Conservation (phyloP, 2,329 filamentous ascomycete genomes). For the Fusarium humuli region DNA sequence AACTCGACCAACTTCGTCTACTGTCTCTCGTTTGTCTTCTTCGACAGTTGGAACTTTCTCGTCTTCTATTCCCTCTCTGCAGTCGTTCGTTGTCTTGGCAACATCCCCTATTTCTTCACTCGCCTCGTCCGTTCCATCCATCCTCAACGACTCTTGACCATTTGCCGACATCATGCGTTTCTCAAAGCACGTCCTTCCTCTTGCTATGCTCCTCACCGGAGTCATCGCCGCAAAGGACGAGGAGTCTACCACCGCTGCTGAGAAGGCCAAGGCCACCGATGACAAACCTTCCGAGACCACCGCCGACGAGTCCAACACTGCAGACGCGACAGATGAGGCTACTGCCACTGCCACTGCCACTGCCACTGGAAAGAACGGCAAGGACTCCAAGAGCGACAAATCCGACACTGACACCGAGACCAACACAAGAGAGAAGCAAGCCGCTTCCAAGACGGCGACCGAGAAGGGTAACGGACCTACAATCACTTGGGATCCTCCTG, state of each 20-base stretch:
- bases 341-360: slow-evolving; percentile 31
- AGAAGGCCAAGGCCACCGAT: slow-evolving; percentile 29
- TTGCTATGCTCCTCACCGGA: slow-evolving; percentile 41
- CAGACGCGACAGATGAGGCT: slow-evolving; percentile 26
- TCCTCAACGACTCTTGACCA: background rate
- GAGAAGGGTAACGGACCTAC: slow-evolving; percentile 19
- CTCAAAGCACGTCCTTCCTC: slow-evolving; percentile 44
- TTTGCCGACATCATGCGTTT: slow-evolving; percentile 42
- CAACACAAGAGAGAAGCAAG: slow-evolving; percentile 17
- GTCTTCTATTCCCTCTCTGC: background rate
- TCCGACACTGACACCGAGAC: slow-evolving; percentile 10
- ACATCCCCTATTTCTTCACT: slow-evolving; percentile 25
- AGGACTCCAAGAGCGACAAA: slow-evolving; percentile 18
- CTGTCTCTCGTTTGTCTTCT: slow-evolving; percentile 29
- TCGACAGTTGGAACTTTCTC: slow-evolving; percentile 8
- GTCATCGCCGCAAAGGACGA: slow-evolving; percentile 35
- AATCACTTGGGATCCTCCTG: slow-evolving; percentile 38
- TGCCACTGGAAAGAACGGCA: slow-evolving; percentile 21
- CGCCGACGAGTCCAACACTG: slow-evolving; percentile 30
- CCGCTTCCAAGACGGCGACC: slow-evolving; percentile 24
- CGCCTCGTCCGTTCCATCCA: slow-evolving; percentile 6
- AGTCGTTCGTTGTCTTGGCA: slow-evolving; percentile 5
- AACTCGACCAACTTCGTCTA: slow-evolving; percentile 15
- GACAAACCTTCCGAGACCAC: slow-evolving; percentile 32
- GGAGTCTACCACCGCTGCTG: slow-evolving; percentile 29